Evolutionary conservation across 495 filamentous ascomycete species (phyloP), one percentile per base, ranked within the genome.

Genomic region (Aspergillus bridgeri): DNA sequence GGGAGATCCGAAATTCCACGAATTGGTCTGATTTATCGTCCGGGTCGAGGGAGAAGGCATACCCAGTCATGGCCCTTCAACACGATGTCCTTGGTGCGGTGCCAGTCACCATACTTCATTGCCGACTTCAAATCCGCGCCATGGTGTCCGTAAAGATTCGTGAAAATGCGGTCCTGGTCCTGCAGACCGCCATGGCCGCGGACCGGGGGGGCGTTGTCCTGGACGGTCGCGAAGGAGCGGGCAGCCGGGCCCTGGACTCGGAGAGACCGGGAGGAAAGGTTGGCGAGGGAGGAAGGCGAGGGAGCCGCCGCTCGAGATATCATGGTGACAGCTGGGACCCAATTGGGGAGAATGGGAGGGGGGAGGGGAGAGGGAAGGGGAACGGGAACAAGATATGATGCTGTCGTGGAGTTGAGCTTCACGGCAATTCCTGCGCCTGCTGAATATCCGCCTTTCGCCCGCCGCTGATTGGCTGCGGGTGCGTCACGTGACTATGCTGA

Each of bases 21-120:
- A 43, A 42, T 15, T 42, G 29, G 29, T 22, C 4, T 7, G 23
- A 52, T 47, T 18, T 24, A 2, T 8, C 22, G 18, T 24, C 20
- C 19, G 25, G 20, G n/a, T n/a, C n/a, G n/a, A 51, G 25, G 44
- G 17, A 29, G 60, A 22, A 18, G 17, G 67, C 81, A 62, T 75
- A 89, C 87, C 94, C 94, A 98, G 67, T 98, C 94, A 75, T 98
- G 87, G 52, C 94, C 94, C 81, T 98, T 98, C 60, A 90, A 72
- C 52, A 98, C 72, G 48, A 98, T 98, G 74, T 98, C 94, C 82
- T 98, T 98, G 50, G 94, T 98, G 81, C 93, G 96, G 78, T 98
- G 83, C 94, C 94, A 98, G 74, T 98, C 95, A 65, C 94, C 94
- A 81, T 93, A 96, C 78, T 96, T 96, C 90, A 88, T 91, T n/a